phyloP scores from a whole-genome alignment of 2,329 filamentous ascomycete genomes.

The Clonostachys rhizophaga region DNA sequence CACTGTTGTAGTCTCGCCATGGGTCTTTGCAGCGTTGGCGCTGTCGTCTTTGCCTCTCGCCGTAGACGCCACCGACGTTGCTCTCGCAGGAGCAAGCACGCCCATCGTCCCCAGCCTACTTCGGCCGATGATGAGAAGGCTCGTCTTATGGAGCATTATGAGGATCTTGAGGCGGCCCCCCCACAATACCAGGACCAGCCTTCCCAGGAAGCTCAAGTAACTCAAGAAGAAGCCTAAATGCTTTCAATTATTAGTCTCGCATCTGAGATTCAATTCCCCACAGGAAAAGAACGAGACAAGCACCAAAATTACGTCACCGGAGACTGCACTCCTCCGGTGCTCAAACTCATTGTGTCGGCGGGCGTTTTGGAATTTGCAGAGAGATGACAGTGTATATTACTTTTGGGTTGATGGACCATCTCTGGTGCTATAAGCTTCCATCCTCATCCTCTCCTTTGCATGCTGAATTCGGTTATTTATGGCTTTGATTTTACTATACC shows the following conservation, averaged over 20 bases:
- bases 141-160: slow-evolving; percentile 34
- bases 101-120: slow-evolving; percentile 20
- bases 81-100: slow-evolving; percentile 24
- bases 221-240: no score
- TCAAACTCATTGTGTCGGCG: background rate
- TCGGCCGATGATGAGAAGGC: slow-evolving; percentile 42
- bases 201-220: no score
- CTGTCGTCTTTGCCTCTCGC: slow-evolving; percentile 47
- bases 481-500: background rate
- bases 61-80: slow-evolving; percentile 12
- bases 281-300: no score
- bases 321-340: background rate
- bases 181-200: slow-evolving; percentile 16
- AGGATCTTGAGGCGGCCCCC: slow-evolving; percentile 18
- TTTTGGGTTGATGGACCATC: background rate
- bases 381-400: background rate
- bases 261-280: no score
- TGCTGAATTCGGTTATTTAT: background rate
- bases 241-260: no score
- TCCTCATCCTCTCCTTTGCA: background rate
- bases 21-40: slow-evolving; percentile 56
- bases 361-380: background rate
- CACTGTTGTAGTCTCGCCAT: slow-evolving; percentile 49
- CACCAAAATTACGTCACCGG: no score
- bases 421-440: background rate